These are phyloP conservation scores for Austroboletus niveus DNA, from an alignment of 1,284 basidiomycete species.

Conservation along the genomic window DNA sequence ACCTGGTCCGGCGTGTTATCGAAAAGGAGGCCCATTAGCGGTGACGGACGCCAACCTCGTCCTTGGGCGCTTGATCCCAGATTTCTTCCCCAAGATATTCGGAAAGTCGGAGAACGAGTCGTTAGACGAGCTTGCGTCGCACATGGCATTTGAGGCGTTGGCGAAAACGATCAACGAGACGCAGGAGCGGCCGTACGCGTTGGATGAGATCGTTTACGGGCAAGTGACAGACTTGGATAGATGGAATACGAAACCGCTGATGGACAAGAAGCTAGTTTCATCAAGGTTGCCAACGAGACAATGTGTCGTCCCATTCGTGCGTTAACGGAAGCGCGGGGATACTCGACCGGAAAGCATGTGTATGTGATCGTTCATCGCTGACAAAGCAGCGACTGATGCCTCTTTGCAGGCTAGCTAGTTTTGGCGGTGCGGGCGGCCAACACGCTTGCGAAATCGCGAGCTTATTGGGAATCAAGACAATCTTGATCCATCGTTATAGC, in stretches of 20 bases:
- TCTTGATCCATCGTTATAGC: conserved; percentile 73
- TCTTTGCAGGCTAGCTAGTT: conserved; percentile 61
- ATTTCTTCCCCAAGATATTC: conserved; percentile 75
- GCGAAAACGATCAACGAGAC: conserved; percentile 40
- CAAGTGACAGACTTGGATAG: conserved; percentile 33
- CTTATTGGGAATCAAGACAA: conserved; percentile 66
- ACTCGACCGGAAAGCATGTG: conserved; percentile 83
- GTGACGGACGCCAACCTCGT: conserved; percentile 77
- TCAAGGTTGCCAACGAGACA: conserved; percentile 92
- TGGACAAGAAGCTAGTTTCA: conserved; percentile 54
- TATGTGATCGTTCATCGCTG: conserved; percentile 9
- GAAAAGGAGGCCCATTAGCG: conserved; percentile 71
- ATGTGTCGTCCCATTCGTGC: conserved; percentile 94
- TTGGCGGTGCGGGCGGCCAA: conserved; percentile 84
- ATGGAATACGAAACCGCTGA: neutral
- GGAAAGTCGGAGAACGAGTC: conserved; percentile 73
- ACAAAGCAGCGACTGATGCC: neutral
- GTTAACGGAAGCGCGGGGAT: conserved; percentile 87
- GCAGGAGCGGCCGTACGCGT: conserved; percentile 51
- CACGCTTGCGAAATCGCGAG: conserved; percentile 76
- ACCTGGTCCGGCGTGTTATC: conserved; percentile 72
- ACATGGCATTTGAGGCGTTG: conserved; percentile 29
- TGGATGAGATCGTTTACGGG: conserved; percentile 92
- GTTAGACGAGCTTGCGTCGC: conserved; percentile 58
- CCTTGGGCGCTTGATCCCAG: conserved; percentile 69